A percentile compares a stretch with the other conserved stretches of the same genome.
These are phyloP conservation scores for Termitomyces sp. DNA, from an alignment of 768 basidiomycete species.

Conservation along the genomic window DNA sequence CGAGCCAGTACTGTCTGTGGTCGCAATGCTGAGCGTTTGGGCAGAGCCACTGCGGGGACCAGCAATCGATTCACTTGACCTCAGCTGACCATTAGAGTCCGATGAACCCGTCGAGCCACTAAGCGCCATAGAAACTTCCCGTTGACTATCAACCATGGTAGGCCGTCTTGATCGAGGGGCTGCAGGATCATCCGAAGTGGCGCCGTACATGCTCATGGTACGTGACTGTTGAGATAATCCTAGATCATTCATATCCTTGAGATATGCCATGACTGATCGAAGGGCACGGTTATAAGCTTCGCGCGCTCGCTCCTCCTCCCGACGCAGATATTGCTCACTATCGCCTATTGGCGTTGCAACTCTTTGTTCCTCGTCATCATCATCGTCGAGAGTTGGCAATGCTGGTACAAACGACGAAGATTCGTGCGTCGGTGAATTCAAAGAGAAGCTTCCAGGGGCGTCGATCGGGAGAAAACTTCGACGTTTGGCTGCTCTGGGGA, in stretches of 20 bases:
- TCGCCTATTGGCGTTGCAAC: slow-evolving; percentile 39
- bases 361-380: slow-evolving; percentile 25
- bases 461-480: slow-evolving; percentile 89
- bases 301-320: slow-evolving; percentile 66
- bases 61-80: slow-evolving; percentile 59
- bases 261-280: slow-evolving; percentile 91
- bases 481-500: slow-evolving; percentile 58
- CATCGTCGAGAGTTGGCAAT: slow-evolving; percentile 35
- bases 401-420: slow-evolving; percentile 56
- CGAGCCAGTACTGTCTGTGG: slow-evolving; percentile 71
- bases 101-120: slow-evolving; percentile 39
- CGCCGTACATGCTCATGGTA: slow-evolving; percentile 54
- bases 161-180: slow-evolving; percentile 55
- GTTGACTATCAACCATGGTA: slow-evolving; percentile 54
- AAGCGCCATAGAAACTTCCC: slow-evolving; percentile 52
- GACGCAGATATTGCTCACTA: slow-evolving; percentile 47
- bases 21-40: slow-evolving; percentile 68
- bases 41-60: slow-evolving; percentile 57
- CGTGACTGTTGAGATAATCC: slow-evolving; percentile 61
- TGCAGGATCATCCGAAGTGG: slow-evolving; percentile 37
- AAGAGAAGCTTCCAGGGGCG: slow-evolving; percentile 42
- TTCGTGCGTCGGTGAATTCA: slow-evolving; percentile 60
- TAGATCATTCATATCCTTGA: slow-evolving; percentile 93
- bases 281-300: slow-evolving; percentile 78
- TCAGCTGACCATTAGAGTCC: slow-evolving; percentile 50